A percentile compares a stretch with the other conserved stretches of the same genome.
phyloP scores from a whole-genome alignment of 768 basidiomycete genomes.

The Filobasidium floriforme region DNA sequence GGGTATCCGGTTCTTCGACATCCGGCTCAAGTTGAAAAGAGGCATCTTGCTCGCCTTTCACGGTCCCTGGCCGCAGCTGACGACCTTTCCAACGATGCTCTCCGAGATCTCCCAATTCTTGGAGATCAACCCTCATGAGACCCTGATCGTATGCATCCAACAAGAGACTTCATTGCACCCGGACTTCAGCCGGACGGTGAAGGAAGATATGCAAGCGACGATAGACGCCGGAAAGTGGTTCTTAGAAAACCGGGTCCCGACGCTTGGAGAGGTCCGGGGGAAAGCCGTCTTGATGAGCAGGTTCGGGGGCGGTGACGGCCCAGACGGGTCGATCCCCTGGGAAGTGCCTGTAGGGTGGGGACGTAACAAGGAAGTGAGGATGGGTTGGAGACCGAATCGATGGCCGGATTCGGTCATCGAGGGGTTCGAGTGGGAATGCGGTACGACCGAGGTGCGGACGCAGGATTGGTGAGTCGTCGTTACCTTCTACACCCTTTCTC shows the following conservation, averaged over 20 bases:
- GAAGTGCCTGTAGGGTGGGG: constrained; percentile 53
- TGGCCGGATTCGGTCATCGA: constrained; percentile 74
- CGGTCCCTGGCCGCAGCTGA: constrained; percentile 63
- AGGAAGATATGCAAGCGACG: constrained; percentile 53
- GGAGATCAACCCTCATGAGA: constrained; percentile 58
- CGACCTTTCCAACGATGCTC: constrained; percentile 63
- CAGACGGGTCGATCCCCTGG: constrained; percentile 54
- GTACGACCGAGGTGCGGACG: constrained; percentile 54
- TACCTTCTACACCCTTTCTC: not conserved
- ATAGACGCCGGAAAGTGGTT: constrained; percentile 62
- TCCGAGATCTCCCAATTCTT: constrained; percentile 59
- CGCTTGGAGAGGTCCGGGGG: constrained; percentile 73
- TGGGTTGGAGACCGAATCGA: constrained; percentile 71
- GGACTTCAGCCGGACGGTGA: constrained; percentile 60
- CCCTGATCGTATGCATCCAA: constrained; percentile 78
- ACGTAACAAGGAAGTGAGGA: constrained; percentile 42
- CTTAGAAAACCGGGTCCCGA: constrained; percentile 70
- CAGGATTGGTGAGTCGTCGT: constrained; percentile 67
- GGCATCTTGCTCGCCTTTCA: constrained; percentile 66
- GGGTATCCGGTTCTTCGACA: constrained; percentile 63
- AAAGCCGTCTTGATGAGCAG: constrained; percentile 78
- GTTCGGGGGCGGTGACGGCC: constrained; percentile 58
- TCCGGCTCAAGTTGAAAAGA: constrained; percentile 65
- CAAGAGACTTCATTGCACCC: constrained; percentile 62
- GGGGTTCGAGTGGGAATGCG: constrained; percentile 65